Conservation (phyloP, 441 rosid genomes). For the Arabidopsis hybrid region DNA sequence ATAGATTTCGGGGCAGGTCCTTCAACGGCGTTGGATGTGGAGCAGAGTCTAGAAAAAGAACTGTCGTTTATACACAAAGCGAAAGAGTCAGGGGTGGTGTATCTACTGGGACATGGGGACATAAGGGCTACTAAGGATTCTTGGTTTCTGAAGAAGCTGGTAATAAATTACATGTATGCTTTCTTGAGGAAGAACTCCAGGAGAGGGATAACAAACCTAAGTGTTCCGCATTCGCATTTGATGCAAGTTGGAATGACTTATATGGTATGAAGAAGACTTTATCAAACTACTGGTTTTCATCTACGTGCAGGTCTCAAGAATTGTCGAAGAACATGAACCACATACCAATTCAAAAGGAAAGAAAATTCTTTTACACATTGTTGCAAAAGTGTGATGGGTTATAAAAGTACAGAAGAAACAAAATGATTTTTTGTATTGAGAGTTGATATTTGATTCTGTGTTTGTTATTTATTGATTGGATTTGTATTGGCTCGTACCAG, state of each 20-base stretch:
- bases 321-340: slow-evolving; percentile 19
- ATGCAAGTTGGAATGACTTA: slow-evolving; percentile 99
- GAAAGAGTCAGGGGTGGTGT: slow-evolving; percentile 95
- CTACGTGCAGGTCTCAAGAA: slow-evolving; percentile 19
- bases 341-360: slow-evolving; percentile 4
- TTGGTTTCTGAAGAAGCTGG: slow-evolving; percentile 94
- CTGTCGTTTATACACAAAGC: slow-evolving; percentile 92
- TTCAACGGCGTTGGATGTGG: slow-evolving; percentile 55
- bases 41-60: slow-evolving; percentile 89
- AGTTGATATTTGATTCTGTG: slow-evolving; percentile 22
- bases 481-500: slow-evolving; percentile 29
- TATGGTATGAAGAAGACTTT: slow-evolving; percentile 69
- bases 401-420: slow-evolving; percentile 37
- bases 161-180: slow-evolving; percentile 92
- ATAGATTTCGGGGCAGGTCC: slow-evolving; percentile 65
- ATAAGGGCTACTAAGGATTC: slow-evolving; percentile 96
- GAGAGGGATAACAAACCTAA: slow-evolving; percentile 89
- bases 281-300: slow-evolving; percentile 22
- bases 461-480: slow-evolving; percentile 32
- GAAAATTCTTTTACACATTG: slow-evolving; percentile 16
- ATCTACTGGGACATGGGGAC: slow-evolving; percentile 98
- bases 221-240: slow-evolving; percentile 92
- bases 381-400: slow-evolving; percentile 24
- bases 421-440: slow-evolving; percentile 22
- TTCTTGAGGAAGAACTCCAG: slow-evolving; percentile 95